Evolutionary conservation across 306 rosid species (phyloP).

Genomic region (Castanospermum australe): DNA sequence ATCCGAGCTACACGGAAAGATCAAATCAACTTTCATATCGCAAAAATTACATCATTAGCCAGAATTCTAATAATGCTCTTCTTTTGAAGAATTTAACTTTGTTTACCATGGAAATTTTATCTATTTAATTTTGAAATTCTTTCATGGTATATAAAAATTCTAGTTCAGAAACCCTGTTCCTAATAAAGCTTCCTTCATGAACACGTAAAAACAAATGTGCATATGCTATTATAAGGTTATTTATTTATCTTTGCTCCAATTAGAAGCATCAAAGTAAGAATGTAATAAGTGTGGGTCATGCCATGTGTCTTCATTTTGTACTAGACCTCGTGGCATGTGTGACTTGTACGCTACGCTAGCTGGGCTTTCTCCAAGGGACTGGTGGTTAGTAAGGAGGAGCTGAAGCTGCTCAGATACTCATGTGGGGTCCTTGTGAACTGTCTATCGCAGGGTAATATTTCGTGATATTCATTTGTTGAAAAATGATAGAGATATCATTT

Average conservation of each 20-base stretch:
- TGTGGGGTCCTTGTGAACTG: not conserved
- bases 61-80: too few species aligned
- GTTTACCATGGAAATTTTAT: too few species aligned
- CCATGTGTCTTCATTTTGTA: not conserved
- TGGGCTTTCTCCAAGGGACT: too few species aligned
- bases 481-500: not conserved
- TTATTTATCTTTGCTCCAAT: not conserved
- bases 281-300: not conserved
- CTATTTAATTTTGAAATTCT: too few species aligned
- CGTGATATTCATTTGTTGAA: too few species aligned
- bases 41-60: too few species aligned
- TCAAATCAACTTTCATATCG: too few species aligned
- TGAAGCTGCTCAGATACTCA: not conserved
- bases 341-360: conserved; percentile 32
- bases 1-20: too few species aligned
- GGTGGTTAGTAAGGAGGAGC: conserved; percentile 15
- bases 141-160: too few species aligned
- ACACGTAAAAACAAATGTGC: not conserved
- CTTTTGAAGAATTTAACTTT: too few species aligned
- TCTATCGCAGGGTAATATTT: not conserved
- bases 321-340: conserved; percentile 10
- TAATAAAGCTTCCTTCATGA: not conserved
- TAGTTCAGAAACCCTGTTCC: not conserved
- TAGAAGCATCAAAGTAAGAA: not conserved
- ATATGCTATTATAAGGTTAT: not conserved